Evolutionary conservation across 2,329 filamentous ascomycete species (phyloP), one percentile per base, ranked within the genome.

Genomic region (Talaromyces pinophilus): DNA sequence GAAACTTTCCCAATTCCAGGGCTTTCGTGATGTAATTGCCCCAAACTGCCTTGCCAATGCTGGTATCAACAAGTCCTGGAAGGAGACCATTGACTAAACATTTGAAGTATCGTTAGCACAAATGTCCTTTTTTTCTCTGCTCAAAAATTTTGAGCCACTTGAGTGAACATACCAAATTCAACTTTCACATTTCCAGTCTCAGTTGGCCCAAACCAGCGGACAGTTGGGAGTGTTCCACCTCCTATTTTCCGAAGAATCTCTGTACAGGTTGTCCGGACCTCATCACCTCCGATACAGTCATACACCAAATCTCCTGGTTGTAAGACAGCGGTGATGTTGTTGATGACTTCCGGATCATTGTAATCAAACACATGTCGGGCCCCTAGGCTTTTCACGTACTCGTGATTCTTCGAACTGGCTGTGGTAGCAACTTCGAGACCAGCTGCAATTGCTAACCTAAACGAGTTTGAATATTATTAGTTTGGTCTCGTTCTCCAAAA

Each of bases 361-460:
- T 83, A 81, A 65, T 83, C 77, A 62, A 81, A 80, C 61, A 71
- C 77, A 57, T 77, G 68, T 5, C 69, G 68, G 7, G 77, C 79
- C 1, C 79, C 79, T 1, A 74, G 65, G 0, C 69, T 72, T 17
- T 72, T 73, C n/a, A 78, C 76, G 1, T 76, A 69, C 0, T 76
- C 72, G 33, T 72, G 72, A 64, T 79, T 71, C 2, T 64, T 69
- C 1, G 74, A 72, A 40, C 77, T 78, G 68, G 77, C 79, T 3
- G 77, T 80, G n/a, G 78, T 75, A 15, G 78, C 67, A 2, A 75
- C 71, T 0, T 76, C 72, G 19, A 81, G 69, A 1, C 76, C 75
- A 59, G 71, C 71, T 0, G 75, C 62, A 0, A 68, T 67, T 0
- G 79, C 78, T 1, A 80, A 50, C 40, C 80, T 78, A 10, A 11